Evolutionary conservation across 768 basidiomycete genomes (phyloP), one percentile per base, ranked within the genome.

Genomic region (Crucibulum laeve): DNA sequence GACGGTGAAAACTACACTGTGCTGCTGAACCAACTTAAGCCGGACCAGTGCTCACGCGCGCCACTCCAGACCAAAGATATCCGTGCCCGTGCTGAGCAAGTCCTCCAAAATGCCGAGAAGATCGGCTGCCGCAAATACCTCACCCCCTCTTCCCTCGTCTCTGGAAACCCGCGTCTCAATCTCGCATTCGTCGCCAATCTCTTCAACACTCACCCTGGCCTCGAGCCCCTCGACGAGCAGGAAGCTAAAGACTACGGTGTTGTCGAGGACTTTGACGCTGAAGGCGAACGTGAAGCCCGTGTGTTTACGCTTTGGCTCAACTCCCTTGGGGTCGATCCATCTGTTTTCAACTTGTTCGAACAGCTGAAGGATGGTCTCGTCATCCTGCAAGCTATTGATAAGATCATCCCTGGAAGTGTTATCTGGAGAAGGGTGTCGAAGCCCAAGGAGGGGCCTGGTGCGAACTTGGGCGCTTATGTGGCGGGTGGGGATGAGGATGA

Each of bases 231-330:
- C 35, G 93, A 95, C 58, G 92, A 93, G 57, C 80, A 91, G 58
- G 93, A 97, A 60, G 87, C 87, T 4, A 92, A 95, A 49, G 87
- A 89, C 53, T 90, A 90, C 47, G 88, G 89, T 18, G 79, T 71
- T 0, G 79, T 99, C 25, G 95, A 97, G 56, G 96, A 98, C 68
- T 99, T 99, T 54, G 96, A 99, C 49, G 96, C 95, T 0, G 96
- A 99, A 63, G 96, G 96, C 47, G 96, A 99, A 63, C 84, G 96
- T 37, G 96, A 98, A 63, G 96, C 96, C 4, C 83, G 95, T 26
- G 96, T 94, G 23, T 99, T 99, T 61, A 99, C 88, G 0, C 80
- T 99, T 15, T 99, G 96, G 96, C 75, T 99, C 48, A 99, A 99
- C 72, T 93, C 91, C 10, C 77, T 99, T 40, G 91, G 90, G 49